Evolutionary conservation across 495 filamentous ascomycete species (phyloP).

Genomic region (Penicillium parvum): DNA sequence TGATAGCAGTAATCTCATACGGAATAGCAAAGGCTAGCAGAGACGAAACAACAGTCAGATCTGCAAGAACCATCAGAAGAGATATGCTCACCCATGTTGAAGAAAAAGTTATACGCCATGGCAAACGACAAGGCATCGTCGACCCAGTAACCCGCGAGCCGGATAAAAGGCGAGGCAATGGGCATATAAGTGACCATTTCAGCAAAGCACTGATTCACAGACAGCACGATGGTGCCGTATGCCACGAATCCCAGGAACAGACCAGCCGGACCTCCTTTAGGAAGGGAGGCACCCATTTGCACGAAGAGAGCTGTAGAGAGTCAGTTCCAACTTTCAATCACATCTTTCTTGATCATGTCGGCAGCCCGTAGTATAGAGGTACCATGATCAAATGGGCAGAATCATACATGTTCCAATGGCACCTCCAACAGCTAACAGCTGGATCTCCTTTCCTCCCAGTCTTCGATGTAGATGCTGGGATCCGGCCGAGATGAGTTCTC

Average conservation of each 20-base stretch:
- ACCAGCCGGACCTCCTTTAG: conserved; percentile 68
- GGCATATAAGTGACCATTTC: conserved; percentile 79
- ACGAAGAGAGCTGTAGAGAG: conserved; percentile 62
- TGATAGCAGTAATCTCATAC: conserved; percentile 67
- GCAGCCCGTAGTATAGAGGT: no score
- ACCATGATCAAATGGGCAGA: no score
- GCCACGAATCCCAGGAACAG: conserved; percentile 67
- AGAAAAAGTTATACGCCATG: conserved; percentile 64
- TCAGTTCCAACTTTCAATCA: background rate
- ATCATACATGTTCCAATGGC: conserved; percentile 62
- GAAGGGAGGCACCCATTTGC: conserved; percentile 60
- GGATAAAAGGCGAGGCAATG: conserved; percentile 72
- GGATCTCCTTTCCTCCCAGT: conserved; percentile 57
- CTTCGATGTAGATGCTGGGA: conserved; percentile 44
- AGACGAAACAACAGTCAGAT: background rate
- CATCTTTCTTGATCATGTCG: background rate
- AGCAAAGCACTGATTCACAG: conserved; percentile 49
- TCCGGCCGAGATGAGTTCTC: conserved; percentile 22
- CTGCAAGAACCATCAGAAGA: background rate
- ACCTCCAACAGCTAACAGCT: conserved; percentile 68
- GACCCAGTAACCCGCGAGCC: conserved; percentile 77
- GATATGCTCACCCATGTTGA: conserved; percentile 25
- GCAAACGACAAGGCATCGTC: conserved; percentile 56
- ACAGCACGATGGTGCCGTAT: conserved; percentile 24
- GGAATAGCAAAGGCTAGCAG: conserved; percentile 55